phyloP scores from a whole-genome alignment of 78 protist genomes.

The Pigoraptor vietnamica region DNA sequence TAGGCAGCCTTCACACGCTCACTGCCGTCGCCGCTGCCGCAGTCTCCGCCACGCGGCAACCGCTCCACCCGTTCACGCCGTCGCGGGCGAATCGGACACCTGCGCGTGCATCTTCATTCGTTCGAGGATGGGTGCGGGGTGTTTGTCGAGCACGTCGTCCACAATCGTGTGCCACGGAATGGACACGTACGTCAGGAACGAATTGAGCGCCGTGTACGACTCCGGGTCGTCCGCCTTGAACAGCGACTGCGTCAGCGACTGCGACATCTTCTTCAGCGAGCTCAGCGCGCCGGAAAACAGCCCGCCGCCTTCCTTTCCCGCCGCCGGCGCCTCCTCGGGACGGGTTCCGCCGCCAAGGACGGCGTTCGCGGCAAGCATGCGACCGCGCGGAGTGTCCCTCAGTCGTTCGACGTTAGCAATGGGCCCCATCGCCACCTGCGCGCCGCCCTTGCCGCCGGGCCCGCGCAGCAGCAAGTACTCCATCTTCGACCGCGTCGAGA shows the following conservation, averaged over 20 bases:
- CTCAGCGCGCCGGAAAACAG: neutral
- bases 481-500: neutral
- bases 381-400: neutral
- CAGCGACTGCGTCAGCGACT: neutral
- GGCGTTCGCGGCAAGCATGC: neutral
- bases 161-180: neutral
- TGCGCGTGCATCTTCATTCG: neutral
- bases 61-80: neutral
- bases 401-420: neutral
- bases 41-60: neutral
- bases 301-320: neutral
- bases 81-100: neutral
- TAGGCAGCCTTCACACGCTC: too few relatives aligned
- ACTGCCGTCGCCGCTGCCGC: too few relatives aligned
- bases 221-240: neutral
- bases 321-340: neutral
- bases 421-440: slow-evolving; percentile 2
- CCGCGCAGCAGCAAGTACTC: neutral
- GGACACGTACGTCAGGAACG: neutral
- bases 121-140: neutral
- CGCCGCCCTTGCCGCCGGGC: slow-evolving; percentile 4
- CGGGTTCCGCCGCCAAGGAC: neutral
- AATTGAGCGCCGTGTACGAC: neutral
- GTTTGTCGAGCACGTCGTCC: neutral
- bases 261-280: neutral